Base-by-base conservation (phyloP, 805 yeast genomes). In the Candida xyloterini region DNA sequence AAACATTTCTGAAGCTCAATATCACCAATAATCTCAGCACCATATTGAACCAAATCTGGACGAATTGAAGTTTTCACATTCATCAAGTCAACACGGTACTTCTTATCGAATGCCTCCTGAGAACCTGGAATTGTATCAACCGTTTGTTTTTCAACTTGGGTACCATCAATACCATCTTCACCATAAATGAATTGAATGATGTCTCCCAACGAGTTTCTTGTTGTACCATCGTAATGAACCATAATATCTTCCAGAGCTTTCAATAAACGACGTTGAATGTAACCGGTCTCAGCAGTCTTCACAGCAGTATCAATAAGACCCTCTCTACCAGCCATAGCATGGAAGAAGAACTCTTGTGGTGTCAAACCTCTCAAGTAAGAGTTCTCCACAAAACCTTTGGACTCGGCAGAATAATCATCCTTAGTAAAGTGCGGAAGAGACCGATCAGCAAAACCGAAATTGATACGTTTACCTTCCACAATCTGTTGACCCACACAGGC, bases 321-420 rank as follows among this genome's bases (percentile, higher is more conserved):
- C 71, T 93, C 99, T 77, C 99, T 88, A 73, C 99, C 99, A 60
- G 99, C 98, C 96, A 93, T 93, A 38, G 98, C 97, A 64, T 93
- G 99, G 83, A 93, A 93, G 64, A 93, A 90, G 65, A 93, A 93
- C 65, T 93, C 99, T 66, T 93, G 98, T 24, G 99, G 99, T 5
- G 99, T 90, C 57, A 93, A 74, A 27, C 99, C 99, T 72, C 98
- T 81, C 60, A 91, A 74, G 60, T 93, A 93, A 10, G 99, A 93
- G 62, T 93, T 93, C 65, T 95, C 96, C 45, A 93, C 95, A 57
- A 93, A 93, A 53, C 99, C 99, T 63, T 89, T 89, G 3, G 98
- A 91, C 66, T 93, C 99, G 15, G 99, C 98, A 35, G 96, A 87
- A 64, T 93, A 93, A 64, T 93, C 99, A 69, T 93, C 99, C 65